Conservation (phyloP, 2,329 filamentous ascomycete species). For the Mollisiaceae sp. region DNA sequence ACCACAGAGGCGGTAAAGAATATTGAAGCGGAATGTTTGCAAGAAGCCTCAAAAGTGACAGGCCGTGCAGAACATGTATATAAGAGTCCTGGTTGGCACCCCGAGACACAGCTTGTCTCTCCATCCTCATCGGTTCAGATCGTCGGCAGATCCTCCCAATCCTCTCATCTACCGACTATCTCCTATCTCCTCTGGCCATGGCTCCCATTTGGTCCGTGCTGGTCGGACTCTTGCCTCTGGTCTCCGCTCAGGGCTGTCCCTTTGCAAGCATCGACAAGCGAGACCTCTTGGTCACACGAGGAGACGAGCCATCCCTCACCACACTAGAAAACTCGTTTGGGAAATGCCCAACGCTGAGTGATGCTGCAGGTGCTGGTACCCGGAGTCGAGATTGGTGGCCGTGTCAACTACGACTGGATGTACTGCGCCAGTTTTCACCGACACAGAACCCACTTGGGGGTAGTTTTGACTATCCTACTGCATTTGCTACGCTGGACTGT, state of each 20-base stretch:
- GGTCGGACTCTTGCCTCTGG: slow-evolving; percentile 32
- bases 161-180: background rate
- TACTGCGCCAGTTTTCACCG: slow-evolving; percentile 61
- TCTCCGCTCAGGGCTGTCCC: slow-evolving; percentile 33
- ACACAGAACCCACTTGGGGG: slow-evolving; percentile 55
- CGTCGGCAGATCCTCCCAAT: background rate
- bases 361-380: slow-evolving; percentile 53
- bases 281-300: slow-evolving; percentile 26
- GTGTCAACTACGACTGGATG: slow-evolving; percentile 57
- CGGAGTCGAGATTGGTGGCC: slow-evolving; percentile 64
- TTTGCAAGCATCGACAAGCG: slow-evolving; percentile 27
- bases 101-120: background rate
- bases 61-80: background rate
- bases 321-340: slow-evolving; percentile 33
- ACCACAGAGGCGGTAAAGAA: too few species aligned
- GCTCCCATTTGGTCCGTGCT: slow-evolving; percentile 27
- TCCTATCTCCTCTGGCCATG: slow-evolving; percentile 8
- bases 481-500: slow-evolving; percentile 65
- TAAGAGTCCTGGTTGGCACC: background rate
- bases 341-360: slow-evolving; percentile 32
- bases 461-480: slow-evolving; percentile 61
- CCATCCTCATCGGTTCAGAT: background rate
- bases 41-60: background rate
- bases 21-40: too few species aligned
- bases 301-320: slow-evolving; percentile 29